Conservation (phyloP, 2,329 filamentous ascomycete genomes). For the Myriosclerotinia duriaeana region DNA sequence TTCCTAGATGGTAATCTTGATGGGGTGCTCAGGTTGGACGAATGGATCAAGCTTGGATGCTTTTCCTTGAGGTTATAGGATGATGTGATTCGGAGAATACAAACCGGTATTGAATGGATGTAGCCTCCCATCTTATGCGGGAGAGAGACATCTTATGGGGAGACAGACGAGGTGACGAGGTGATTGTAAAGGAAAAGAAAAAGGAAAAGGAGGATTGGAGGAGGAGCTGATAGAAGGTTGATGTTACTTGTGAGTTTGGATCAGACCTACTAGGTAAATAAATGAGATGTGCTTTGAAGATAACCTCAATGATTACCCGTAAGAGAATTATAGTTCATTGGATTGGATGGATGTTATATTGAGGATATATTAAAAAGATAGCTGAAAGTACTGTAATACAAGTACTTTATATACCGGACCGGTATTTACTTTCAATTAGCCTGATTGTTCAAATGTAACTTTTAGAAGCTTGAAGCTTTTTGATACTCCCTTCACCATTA, state of each 20-base stretch:
- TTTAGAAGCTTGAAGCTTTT: background rate
- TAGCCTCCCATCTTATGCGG: conserved; percentile 5
- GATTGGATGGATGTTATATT: background rate
- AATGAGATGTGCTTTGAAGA: background rate
- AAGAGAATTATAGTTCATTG: background rate
- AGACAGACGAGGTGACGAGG: background rate
- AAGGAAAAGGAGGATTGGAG: conserved; percentile 8
- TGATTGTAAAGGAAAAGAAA: conserved; percentile 2
- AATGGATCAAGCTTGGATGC: conserved; percentile 11
- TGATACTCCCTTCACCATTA: background rate
- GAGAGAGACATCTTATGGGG: conserved; percentile 4
- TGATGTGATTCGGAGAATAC: conserved; percentile 5
- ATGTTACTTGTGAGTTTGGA: background rate
- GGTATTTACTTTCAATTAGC: background rate
- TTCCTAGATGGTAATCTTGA: conserved; percentile 5
- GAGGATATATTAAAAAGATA: background rate
- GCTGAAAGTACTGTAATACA: background rate
- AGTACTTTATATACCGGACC: background rate
- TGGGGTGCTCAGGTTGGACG: background rate
- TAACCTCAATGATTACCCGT: too few relatives aligned
- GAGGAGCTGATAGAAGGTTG: background rate
- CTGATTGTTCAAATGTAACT: background rate
- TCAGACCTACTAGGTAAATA: background rate
- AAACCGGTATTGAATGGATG: conserved; percentile 21
- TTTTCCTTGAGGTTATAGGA: conserved; percentile 2